Evolutionary conservation across 768 basidiomycete genomes (phyloP).

Genomic region (Boletus barrowsii): DNA sequence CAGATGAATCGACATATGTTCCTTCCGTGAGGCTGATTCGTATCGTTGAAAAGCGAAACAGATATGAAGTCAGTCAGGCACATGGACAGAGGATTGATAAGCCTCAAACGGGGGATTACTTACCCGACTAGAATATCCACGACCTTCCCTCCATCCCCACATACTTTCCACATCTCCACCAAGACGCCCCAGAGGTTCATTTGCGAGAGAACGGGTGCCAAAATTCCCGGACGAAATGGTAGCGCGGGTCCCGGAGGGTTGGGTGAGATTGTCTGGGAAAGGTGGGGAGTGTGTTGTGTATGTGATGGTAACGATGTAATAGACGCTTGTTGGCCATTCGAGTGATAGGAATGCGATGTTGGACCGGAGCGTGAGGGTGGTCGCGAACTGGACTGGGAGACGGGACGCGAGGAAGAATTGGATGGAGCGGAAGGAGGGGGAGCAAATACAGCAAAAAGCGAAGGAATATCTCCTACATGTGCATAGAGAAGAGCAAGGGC

Average conservation of each 20-base stretch:
- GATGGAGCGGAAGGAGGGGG: slow-evolving; percentile 4
- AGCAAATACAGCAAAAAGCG: slow-evolving; percentile 21
- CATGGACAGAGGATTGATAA: neutral
- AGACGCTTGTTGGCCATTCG: slow-evolving; percentile 4
- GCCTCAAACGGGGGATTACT: slow-evolving; percentile 1
- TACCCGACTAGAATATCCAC: slow-evolving; percentile 26
- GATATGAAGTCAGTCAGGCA: neutral
- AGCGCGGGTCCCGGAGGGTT: slow-evolving; percentile 1
- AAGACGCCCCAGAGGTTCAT: slow-evolving; percentile 23
- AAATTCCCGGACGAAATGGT: slow-evolving; percentile 14
- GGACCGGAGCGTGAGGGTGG: slow-evolving; percentile 24
- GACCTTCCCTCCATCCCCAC: slow-evolving; percentile 18
- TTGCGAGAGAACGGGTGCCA: slow-evolving; percentile 19
- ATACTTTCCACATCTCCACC: slow-evolving; percentile 28
- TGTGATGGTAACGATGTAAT: slow-evolving; percentile 10
- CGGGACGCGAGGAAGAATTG: slow-evolving; percentile 12
- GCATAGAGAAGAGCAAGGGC: slow-evolving; percentile 30
- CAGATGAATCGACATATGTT: slow-evolving; percentile 20
- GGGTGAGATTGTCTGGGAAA: slow-evolving; percentile 4
- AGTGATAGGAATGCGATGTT: slow-evolving; percentile 4
- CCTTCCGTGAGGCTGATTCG: slow-evolving; percentile 26
- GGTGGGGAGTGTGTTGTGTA: slow-evolving; percentile 2
- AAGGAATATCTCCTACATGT: slow-evolving; percentile 19
- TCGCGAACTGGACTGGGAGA: slow-evolving; percentile 22
- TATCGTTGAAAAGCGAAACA: neutral